Conservation (phyloP, 805 yeast genomes). For the Candida xiaguanensis region DNA sequence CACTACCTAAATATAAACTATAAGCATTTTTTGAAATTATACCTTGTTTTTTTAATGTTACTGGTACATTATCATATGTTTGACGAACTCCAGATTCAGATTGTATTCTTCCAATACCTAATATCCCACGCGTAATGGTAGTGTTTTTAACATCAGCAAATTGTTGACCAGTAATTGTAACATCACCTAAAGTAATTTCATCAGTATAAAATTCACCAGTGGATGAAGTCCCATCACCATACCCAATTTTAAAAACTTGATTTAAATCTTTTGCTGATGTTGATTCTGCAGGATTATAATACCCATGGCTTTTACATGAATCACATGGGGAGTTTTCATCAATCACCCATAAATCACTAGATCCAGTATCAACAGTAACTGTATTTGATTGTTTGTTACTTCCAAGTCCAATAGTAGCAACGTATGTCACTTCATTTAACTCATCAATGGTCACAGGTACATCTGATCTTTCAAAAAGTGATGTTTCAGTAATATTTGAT, state of each 20-base stretch:
- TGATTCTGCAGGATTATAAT: conserved; percentile 13
- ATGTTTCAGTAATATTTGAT: no score
- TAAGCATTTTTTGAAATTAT: conserved; percentile 31
- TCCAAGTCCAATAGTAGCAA: conserved; percentile 9
- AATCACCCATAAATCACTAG: conserved; percentile 26
- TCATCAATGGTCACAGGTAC: not conserved
- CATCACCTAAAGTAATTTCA: conserved; percentile 11
- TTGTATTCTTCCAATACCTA: conserved; percentile 58
- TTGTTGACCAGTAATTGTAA: conserved; percentile 12
- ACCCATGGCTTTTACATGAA: conserved; percentile 12
- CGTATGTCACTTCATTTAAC: not conserved
- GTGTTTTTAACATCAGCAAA: conserved; percentile 30
- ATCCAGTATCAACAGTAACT: conserved; percentile 22
- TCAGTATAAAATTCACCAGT: conserved; percentile 17
- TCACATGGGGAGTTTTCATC: conserved; percentile 20
- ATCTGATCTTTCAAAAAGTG: no score
- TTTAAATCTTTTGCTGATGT: conserved; percentile 6
- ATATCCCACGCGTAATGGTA: conserved; percentile 62
- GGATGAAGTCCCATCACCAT: conserved; percentile 10
- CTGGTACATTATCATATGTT: conserved; percentile 30
- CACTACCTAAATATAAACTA: conserved; percentile 31
- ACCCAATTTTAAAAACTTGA: conserved; percentile 11
- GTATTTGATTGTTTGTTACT: conserved; percentile 15
- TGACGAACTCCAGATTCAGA: conserved; percentile 17
- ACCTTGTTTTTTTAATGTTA: conserved; percentile 28